Evolutionary conservation across 2,329 filamentous ascomycete genomes (phyloP).

Genomic region (Claviceps digitariae): DNA sequence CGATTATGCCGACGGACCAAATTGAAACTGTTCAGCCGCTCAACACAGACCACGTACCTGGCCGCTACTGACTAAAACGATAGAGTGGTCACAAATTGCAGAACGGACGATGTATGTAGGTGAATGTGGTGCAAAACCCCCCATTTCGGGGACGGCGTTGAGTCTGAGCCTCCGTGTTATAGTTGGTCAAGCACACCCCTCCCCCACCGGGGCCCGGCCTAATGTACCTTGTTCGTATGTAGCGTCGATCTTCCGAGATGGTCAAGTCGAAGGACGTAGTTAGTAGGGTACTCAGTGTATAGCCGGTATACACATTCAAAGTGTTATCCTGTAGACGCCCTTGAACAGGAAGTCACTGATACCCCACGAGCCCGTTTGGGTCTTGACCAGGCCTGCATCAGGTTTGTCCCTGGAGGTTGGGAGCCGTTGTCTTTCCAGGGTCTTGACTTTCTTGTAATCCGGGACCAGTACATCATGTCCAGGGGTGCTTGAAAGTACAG

Average conservation of each 20-base stretch:
- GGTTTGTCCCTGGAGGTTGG: neutral
- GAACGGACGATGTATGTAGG: neutral
- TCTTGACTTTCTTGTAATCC: neutral
- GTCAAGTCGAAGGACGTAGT: neutral
- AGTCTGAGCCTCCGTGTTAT: neutral
- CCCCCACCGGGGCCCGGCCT: neutral
- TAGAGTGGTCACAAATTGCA: neutral
- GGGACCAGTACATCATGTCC: neutral
- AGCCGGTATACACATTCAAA: neutral
- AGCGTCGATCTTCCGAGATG: neutral
- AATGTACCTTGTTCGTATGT: neutral
- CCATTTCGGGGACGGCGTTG: neutral
- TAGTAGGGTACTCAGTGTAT: neutral
- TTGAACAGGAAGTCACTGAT: neutral
- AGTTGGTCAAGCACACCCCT: neutral
- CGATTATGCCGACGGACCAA: neutral
- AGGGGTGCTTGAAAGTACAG: neutral
- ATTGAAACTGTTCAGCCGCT: neutral
- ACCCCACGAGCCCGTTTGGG: neutral
- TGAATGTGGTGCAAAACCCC: neutral
- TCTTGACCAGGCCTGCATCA: neutral
- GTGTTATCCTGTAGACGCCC: neutral
- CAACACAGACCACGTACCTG: neutral
- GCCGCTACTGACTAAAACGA: neutral
- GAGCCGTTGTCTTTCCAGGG: neutral